phyloP scores from a whole-genome alignment of 139 green algal genomes.

The Diplosphaera chodatii region DNA sequence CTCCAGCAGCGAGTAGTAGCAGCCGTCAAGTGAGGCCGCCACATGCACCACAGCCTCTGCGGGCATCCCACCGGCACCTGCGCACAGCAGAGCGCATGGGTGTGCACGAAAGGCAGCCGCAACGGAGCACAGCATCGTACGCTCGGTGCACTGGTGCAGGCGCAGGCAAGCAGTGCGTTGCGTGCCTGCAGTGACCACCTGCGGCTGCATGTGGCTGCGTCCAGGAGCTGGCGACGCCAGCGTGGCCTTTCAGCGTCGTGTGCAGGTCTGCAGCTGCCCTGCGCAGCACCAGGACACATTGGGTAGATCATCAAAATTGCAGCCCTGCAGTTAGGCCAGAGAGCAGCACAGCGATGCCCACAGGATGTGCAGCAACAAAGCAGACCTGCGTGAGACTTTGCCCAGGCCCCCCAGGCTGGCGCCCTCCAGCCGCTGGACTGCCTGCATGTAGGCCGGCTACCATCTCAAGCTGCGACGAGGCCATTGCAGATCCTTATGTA shows the following conservation, averaged over 20 bases:
- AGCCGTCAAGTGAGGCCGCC: neutral
- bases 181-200: no score
- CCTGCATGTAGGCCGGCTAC: no score
- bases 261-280: neutral
- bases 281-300: neutral
- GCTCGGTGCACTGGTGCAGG: no score
- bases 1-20: conserved; percentile 9
- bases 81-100: no score
- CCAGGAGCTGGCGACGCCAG: neutral
- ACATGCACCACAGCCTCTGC: neutral
- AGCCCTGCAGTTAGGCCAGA: no score
- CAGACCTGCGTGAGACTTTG: neutral
- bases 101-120: no score
- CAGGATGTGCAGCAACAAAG: neutral
- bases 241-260: neutral
- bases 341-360: no score
- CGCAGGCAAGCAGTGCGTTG: no score
- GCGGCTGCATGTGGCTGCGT: neutral
- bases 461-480: no score
- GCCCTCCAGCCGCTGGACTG: neutral
- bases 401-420: neutral
- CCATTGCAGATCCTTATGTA: no score
- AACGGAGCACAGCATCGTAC: no score
- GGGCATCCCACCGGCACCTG: neutral
- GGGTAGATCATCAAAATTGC: no score